Evolutionary conservation across 192 early-diverging fungal genomes (phyloP).

Genomic region (Coemansia sp.): DNA sequence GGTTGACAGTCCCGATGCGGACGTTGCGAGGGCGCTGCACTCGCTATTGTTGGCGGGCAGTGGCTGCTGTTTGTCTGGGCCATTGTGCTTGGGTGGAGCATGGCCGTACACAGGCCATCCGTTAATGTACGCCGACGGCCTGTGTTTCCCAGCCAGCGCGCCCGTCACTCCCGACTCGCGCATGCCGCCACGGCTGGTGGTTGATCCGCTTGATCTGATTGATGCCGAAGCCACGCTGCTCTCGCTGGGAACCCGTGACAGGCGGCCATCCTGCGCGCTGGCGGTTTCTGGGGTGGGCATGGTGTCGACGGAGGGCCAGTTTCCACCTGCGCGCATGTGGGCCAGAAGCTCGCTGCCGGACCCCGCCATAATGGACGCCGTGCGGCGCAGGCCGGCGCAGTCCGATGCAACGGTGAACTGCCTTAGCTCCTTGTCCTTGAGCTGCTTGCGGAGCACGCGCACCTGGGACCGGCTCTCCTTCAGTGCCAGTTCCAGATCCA

Average conservation of each 20-base stretch:
- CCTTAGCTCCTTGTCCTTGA: conserved; percentile 30
- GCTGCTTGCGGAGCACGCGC: conserved; percentile 31
- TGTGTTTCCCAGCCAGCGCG: background rate
- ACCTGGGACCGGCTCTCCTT: conserved; percentile 23
- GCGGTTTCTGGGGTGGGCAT: background rate
- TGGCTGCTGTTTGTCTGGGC: background rate
- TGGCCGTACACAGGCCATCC: conserved; percentile 37
- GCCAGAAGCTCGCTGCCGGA: background rate
- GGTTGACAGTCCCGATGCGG: background rate
- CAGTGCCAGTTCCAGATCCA: conserved; percentile 25
- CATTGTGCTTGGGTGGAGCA: background rate
- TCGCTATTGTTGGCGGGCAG: background rate
- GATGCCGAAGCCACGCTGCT: background rate
- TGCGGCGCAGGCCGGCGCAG: conserved; percentile 24
- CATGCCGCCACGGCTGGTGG: background rate
- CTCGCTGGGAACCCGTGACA: background rate
- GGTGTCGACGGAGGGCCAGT: background rate
- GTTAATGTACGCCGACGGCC: conserved; percentile 29
- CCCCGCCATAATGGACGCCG: conserved; percentile 18
- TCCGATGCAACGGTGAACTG: conserved; percentile 36
- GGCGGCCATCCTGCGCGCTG: background rate
- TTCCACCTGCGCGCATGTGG: background rate
- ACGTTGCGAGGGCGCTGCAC: background rate
- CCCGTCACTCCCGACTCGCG: conserved; percentile 1
- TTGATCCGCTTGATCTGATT: background rate